Evolutionary conservation across 371 early-diverging fungal species (phyloP).

Genomic region (Mycotypha africana): DNA sequence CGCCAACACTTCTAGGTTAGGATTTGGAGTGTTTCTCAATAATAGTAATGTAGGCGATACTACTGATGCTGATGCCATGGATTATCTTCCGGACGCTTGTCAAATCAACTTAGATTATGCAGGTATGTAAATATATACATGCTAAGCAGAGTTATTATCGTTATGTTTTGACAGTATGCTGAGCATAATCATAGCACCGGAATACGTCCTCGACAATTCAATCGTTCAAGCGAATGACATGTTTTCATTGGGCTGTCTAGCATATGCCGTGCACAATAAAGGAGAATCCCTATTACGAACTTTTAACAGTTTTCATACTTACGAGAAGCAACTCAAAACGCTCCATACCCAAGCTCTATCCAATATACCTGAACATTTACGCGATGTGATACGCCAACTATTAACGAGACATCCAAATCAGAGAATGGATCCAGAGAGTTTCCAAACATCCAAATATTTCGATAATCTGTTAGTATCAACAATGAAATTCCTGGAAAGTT

Average conservation of each 20-base stretch:
- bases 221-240: conserved; percentile 63
- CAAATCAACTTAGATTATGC: conserved; percentile 70
- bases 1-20: conserved; percentile 51
- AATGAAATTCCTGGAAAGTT: conserved; percentile 72
- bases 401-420: conserved; percentile 49
- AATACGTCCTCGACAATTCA: conserved; percentile 58
- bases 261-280: conserved; percentile 68
- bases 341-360: conserved; percentile 34
- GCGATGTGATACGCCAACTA: conserved; percentile 50
- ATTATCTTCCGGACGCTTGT: conserved; percentile 59
- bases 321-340: conserved; percentile 52
- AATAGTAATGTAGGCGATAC: conserved; percentile 24
- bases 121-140: conserved; percentile 18
- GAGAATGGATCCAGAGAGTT: conserved; percentile 56
- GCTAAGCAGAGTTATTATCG: background rate
- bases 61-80: conserved; percentile 43
- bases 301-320: conserved; percentile 63
- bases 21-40: conserved; percentile 60
- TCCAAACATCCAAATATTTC: conserved; percentile 70
- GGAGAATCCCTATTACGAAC: conserved; percentile 63
- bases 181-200: conserved; percentile 80
- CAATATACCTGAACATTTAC: conserved; percentile 51
- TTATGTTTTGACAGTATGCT: background rate
- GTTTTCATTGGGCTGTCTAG: conserved; percentile 81
- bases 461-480: conserved; percentile 76